These are phyloP conservation scores for Saksenaea vasiformis DNA, from an alignment of 371 early-diverging fungal genomes.

Conservation along the genomic window DNA sequence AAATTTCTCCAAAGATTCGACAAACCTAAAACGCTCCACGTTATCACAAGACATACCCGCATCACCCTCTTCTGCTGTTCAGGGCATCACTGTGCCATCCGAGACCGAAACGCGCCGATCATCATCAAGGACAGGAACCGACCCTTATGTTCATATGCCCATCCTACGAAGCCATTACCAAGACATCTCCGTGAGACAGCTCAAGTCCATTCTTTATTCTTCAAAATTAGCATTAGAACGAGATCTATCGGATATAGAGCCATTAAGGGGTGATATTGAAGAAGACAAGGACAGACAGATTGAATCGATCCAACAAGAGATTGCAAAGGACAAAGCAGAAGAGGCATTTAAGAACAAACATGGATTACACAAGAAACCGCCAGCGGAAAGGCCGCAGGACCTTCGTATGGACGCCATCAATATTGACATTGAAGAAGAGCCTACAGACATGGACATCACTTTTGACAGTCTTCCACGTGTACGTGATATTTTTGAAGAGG, in stretches of 20 bases:
- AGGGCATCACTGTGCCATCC: not conserved
- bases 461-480: not conserved
- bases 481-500: not conserved
- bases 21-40: conserved; percentile 9
- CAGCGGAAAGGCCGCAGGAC: conserved; percentile 23
- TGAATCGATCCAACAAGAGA: conserved; percentile 22
- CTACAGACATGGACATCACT: not conserved
- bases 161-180: conserved; percentile 18
- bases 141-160: conserved; percentile 22
- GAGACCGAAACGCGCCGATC: not conserved
- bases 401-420: conserved; percentile 17
- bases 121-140: not conserved
- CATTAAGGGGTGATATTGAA: conserved; percentile 32
- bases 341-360: conserved; percentile 44
- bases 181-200: conserved; percentile 25
- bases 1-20: conserved; percentile 12
- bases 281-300: conserved; percentile 28
- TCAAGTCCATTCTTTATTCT: conserved; percentile 27
- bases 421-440: not conserved
- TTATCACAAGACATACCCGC: not conserved
- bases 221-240: conserved; percentile 11
- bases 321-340: conserved; percentile 22
- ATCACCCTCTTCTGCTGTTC: conserved; percentile 9
- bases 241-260: not conserved
- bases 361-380: conserved; percentile 43